phyloP scores from a whole-genome alignment of 179 eudicot species.

The Beta macrorhiza region DNA sequence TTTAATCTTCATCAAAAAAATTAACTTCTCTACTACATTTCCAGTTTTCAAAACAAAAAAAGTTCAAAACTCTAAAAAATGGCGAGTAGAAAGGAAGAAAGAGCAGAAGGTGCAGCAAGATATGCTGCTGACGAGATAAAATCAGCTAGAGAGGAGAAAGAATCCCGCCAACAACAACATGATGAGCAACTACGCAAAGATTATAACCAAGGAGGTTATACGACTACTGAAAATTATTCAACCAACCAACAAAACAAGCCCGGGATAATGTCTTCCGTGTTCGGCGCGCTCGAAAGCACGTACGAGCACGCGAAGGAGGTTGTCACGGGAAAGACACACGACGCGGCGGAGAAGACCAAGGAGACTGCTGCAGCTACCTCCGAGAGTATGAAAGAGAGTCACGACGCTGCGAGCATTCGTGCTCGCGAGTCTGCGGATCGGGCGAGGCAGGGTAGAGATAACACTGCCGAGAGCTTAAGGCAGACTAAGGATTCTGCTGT shows the following conservation, averaged over 20 bases:
- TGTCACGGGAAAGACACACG: slow-evolving; percentile 37
- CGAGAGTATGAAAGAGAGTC: slow-evolving; percentile 15
- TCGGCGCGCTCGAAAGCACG: slow-evolving; percentile 52
- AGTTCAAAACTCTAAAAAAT: slow-evolving; percentile 7
- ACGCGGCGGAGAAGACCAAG: slow-evolving; percentile 33
- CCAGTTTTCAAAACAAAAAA: not conserved
- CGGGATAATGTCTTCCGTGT: slow-evolving; percentile 54
- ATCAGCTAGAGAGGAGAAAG: slow-evolving; percentile 37
- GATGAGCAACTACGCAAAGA: slow-evolving; percentile 9
- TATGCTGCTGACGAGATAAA: slow-evolving; percentile 53
- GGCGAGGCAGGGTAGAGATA: slow-evolving; percentile 32
- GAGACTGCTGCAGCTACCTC: slow-evolving; percentile 26
- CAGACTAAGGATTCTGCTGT: slow-evolving; percentile 32
- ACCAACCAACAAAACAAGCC: slow-evolving; percentile 26
- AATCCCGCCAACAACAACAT: slow-evolving; percentile 1
- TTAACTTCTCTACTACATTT: not conserved
- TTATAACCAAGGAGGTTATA: not conserved
- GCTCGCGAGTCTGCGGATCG: slow-evolving; percentile 30
- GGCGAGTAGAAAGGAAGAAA: slow-evolving; percentile 53
- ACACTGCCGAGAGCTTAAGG: slow-evolving; percentile 25
- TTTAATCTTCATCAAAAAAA: not conserved
- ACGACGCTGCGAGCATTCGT: slow-evolving; percentile 15
- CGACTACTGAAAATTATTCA: not conserved
- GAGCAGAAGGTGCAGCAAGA: slow-evolving; percentile 59
- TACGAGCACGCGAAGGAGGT: slow-evolving; percentile 55